phyloP scores from a whole-genome alignment of 257 asterid genomes.

The Schizonepeta tenuifolia region DNA sequence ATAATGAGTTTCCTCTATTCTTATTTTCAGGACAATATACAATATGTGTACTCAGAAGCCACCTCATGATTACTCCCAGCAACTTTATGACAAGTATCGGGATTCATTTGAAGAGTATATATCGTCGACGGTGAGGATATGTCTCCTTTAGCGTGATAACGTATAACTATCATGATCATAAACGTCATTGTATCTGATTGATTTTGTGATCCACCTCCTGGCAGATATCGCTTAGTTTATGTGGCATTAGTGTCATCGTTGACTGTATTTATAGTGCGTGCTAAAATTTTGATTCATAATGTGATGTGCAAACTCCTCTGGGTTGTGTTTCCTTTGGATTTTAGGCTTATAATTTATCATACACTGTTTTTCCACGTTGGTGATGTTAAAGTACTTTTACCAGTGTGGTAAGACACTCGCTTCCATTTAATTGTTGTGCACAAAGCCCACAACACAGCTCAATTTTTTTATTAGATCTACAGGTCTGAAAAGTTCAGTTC shows the following conservation, averaged over 20 bases:
- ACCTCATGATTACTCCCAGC: conserved; percentile 97
- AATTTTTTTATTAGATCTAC: not conserved
- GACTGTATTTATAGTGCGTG: not conserved
- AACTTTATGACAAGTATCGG: conserved; percentile 85
- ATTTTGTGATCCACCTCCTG: not conserved
- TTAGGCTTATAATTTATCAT: not conserved
- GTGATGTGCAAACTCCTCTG: not conserved
- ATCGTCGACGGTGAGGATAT: conserved; percentile 69
- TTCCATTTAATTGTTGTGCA: conserved; percentile 7
- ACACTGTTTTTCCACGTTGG: not conserved
- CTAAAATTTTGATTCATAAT: not conserved
- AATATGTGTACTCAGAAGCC: conserved; percentile 99
- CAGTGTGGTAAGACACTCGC: not conserved
- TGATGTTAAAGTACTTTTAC: not conserved
- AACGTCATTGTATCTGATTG: not conserved
- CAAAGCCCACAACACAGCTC: not conserved
- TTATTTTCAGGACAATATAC: conserved; percentile 72
- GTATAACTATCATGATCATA: conserved; percentile 18
- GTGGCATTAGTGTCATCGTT: not conserved
- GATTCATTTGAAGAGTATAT: conserved; percentile 91
- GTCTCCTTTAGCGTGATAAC: conserved; percentile 1
- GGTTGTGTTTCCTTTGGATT: conserved; percentile 1
- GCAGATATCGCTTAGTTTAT: conserved; percentile 12
- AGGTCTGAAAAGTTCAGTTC: too few species aligned
- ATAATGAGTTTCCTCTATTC: conserved; percentile 31